These are phyloP conservation scores for Austropuccinia psidii DNA, from an alignment of 1,284 basidiomycete species.

Conservation along the genomic window DNA sequence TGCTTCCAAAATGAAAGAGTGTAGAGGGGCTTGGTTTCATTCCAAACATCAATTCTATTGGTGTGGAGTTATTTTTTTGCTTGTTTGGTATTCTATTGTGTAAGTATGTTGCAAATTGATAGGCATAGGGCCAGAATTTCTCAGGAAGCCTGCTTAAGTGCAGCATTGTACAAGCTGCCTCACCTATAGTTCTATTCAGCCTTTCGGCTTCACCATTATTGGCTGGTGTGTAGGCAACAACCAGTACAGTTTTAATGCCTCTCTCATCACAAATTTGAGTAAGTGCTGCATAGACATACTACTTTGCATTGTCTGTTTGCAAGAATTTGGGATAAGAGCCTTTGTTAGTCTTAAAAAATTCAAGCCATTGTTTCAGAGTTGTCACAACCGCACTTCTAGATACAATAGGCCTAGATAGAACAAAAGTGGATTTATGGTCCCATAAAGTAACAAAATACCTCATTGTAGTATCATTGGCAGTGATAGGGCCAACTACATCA, in stretches of 20 bases:
- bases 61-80: background rate
- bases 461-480: background rate
- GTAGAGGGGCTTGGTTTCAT: background rate
- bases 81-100: background rate
- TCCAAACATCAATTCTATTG: background rate
- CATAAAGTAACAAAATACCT: background rate
- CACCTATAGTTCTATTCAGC: slow-evolving; percentile 5
- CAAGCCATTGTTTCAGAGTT: too few species aligned
- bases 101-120: background rate
- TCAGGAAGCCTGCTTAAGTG: background rate
- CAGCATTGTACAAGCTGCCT: slow-evolving; percentile 1
- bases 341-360: too few species aligned
- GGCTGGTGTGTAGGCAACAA: background rate
- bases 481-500: background rate
- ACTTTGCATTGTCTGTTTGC: too few species aligned
- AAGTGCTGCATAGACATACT: too few species aligned
- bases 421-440: slow-evolving; percentile 6
- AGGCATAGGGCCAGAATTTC: slow-evolving; percentile 1
- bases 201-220: slow-evolving; percentile 14
- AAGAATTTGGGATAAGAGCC: too few species aligned
- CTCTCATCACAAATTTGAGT: background rate
- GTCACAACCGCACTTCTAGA: too few species aligned
- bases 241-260: background rate
- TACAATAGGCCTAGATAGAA: too few species aligned
- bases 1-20: slow-evolving; percentile 1